These are phyloP conservation scores for Termitomyces sp. DNA, from an alignment of 768 basidiomycete genomes.

Conservation along the genomic window DNA sequence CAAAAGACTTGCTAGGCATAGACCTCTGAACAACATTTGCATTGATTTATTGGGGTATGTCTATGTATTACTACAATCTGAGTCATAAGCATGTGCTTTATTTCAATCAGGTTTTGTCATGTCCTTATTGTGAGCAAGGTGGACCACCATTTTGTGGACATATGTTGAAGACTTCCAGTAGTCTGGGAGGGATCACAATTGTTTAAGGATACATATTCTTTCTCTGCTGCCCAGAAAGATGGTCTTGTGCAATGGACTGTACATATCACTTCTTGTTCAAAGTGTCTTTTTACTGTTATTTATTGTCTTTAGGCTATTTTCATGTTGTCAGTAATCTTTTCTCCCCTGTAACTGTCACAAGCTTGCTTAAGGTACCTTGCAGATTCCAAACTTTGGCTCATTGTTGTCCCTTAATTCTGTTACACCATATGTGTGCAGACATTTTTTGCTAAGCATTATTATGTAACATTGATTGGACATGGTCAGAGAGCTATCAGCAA, in stretches of 20 bases:
- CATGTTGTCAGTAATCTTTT: constrained; percentile 22
- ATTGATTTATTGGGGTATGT: constrained; percentile 30
- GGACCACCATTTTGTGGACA: neutral
- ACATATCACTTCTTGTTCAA: neutral
- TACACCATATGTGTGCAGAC: constrained; percentile 30
- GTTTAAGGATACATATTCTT: constrained; percentile 40
- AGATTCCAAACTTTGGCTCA: constrained; percentile 43
- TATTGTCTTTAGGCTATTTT: constrained; percentile 15
- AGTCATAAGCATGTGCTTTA: neutral
- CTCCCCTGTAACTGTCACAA: neutral
- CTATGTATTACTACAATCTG: neutral
- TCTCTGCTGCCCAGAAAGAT: constrained; percentile 26
- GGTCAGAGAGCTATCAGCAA: constrained; percentile 33
- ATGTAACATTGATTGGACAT: too few species aligned
- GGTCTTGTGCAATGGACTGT: constrained; percentile 27
- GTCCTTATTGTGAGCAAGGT: constrained; percentile 22
- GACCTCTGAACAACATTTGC: constrained; percentile 23
- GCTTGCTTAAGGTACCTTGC: neutral
- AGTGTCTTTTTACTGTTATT: neutral
- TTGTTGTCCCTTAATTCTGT: constrained; percentile 31
- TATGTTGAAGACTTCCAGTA: constrained; percentile 7
- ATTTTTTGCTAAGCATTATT: neutral
- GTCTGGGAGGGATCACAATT: constrained; percentile 36
- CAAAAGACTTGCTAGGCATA: constrained; percentile 6
- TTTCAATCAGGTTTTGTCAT: constrained; percentile 21